These are phyloP conservation scores for Neonectria neomacrospora DNA, from an alignment of 2,329 filamentous ascomycete species.

Conservation along the genomic window DNA sequence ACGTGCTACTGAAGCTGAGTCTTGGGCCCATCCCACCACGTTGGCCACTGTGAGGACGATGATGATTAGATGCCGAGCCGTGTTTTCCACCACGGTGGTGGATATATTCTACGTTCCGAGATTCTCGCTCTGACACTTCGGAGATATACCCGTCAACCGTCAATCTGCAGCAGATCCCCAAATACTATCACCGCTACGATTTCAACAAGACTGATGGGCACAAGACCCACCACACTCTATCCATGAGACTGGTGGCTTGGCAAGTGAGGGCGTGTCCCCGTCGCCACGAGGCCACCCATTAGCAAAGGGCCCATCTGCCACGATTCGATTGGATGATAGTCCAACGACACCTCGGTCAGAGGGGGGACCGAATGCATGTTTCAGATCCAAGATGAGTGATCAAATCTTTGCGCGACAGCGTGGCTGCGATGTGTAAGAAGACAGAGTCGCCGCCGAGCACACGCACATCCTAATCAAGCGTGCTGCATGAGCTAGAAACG, in stretches of 20 bases:
- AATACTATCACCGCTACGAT: constrained; percentile 1
- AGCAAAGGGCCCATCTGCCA: neutral
- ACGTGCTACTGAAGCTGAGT: constrained; percentile 5
- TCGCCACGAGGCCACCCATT: neutral
- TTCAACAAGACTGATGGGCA: neutral
- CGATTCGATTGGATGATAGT: constrained; percentile 8
- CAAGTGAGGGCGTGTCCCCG: neutral
- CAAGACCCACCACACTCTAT: neutral
- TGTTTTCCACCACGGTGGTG: neutral
- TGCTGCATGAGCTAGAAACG: constrained; percentile 14
- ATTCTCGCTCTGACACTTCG: neutral
- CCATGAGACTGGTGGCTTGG: neutral
- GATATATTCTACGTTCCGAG: neutral
- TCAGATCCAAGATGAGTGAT: constrained; percentile 17
- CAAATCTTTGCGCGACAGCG: neutral
- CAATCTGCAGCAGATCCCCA: neutral
- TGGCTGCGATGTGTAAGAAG: neutral
- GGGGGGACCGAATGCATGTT: constrained; percentile 15
- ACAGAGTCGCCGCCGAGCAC: neutral
- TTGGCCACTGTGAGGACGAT: neutral
- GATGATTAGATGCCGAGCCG: neutral
- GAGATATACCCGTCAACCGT: neutral
- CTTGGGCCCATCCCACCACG: neutral
- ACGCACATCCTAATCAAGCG: constrained; percentile 7
- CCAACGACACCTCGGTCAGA: neutral